phyloP scores from a whole-genome alignment of 371 early-diverging fungal genomes.

The Mucor lusitanicus region DNA sequence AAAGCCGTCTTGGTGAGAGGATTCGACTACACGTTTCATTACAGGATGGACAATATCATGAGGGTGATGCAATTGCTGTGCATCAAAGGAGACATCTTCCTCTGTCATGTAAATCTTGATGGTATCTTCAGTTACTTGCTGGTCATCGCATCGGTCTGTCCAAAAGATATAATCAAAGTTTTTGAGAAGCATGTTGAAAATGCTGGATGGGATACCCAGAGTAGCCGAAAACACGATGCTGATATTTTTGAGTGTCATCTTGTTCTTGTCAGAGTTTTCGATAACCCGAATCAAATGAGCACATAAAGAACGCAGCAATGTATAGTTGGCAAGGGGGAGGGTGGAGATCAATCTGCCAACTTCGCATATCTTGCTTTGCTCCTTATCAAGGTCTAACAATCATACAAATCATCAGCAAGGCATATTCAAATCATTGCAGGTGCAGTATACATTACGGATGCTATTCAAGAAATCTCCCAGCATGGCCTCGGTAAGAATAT shows the following conservation, averaged over 20 bases:
- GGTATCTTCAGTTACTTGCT: conserved; percentile 6
- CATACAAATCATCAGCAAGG: neutral
- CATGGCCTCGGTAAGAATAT: conserved; percentile 80
- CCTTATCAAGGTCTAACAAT: conserved; percentile 65
- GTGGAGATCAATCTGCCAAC: conserved; percentile 76
- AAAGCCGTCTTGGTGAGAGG: neutral
- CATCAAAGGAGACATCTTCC: neutral
- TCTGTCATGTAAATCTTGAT: conserved; percentile 7
- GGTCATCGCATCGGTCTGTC: conserved; percentile 29
- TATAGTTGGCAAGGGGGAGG: conserved; percentile 87
- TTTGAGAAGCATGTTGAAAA: conserved; percentile 85
- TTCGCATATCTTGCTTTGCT: conserved; percentile 72
- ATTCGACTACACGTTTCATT: neutral
- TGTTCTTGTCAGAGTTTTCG: conserved; percentile 78
- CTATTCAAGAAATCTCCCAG: conserved; percentile 79
- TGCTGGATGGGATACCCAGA: conserved; percentile 86
- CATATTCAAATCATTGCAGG: neutral
- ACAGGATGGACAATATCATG: neutral
- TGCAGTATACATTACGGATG: conserved; percentile 52
- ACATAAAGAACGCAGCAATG: conserved; percentile 82
- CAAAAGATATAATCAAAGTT: conserved; percentile 89
- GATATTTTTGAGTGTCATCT: conserved; percentile 93
- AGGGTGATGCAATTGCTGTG: neutral
- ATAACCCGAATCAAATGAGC: conserved; percentile 90
- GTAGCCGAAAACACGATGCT: conserved; percentile 96